Evolutionary conservation across 257 asterid species (phyloP).

Genomic region (Perilla frutescens): DNA sequence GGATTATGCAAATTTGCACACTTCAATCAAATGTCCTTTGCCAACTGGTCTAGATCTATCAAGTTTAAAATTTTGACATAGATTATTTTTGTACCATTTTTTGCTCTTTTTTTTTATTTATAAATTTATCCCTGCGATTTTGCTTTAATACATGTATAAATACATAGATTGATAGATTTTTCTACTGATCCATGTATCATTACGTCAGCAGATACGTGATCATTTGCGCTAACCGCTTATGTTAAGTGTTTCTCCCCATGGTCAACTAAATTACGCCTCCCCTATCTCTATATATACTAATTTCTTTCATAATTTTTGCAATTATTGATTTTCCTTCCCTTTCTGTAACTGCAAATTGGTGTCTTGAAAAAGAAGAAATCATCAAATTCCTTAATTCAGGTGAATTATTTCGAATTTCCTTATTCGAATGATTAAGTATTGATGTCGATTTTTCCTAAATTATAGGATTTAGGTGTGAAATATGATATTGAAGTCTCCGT

Average conservation of each 20-base stretch:
- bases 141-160: no score
- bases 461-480: constrained; percentile 3
- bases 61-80: no score
- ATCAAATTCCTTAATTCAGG: constrained; percentile 32
- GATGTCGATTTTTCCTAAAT: constrained; percentile 1
- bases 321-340: background rate
- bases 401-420: constrained; percentile 16
- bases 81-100: no score
- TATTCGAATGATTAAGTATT: background rate
- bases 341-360: constrained; percentile 17
- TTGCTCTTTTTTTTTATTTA: no score
- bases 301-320: background rate
- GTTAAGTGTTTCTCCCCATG: constrained; percentile 6
- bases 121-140: no score
- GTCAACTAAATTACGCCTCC: constrained; percentile 37
- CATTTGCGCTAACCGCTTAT: constrained; percentile 26
- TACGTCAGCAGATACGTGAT: constrained; percentile 36
- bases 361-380: constrained; percentile 46
- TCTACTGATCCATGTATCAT: no score
- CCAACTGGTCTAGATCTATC: no score
- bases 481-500: constrained; percentile 23
- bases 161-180: no score
- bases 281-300: constrained; percentile 19
- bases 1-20: no score
- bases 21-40: no score